phyloP scores from a whole-genome alignment of 805 yeast genomes.

The Candida corydali region DNA sequence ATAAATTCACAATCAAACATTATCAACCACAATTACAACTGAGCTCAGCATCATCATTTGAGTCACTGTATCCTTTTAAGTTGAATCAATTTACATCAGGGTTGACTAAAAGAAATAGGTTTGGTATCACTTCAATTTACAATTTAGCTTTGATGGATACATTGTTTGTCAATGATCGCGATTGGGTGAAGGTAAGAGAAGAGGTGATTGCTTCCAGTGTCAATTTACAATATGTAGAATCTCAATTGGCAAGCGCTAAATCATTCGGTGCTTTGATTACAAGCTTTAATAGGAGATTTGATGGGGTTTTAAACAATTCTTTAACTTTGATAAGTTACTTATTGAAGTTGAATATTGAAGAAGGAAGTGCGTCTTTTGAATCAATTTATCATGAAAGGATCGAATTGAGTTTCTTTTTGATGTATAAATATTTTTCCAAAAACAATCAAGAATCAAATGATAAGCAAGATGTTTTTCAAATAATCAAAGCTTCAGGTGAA shows the following conservation, averaged over 20 bases:
- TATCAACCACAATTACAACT: conserved; percentile 46
- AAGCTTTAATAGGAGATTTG: conserved; percentile 50
- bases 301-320: conserved; percentile 21
- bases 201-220: conserved; percentile 56
- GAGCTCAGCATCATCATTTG: conserved; percentile 43
- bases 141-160: conserved; percentile 61
- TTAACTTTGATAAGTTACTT: conserved; percentile 41
- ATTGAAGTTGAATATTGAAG: conserved; percentile 47
- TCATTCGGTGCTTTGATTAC: conserved; percentile 77
- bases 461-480: conserved; percentile 36
- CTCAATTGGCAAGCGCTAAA: conserved; percentile 68
- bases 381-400: conserved; percentile 58
- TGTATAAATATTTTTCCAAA: conserved; percentile 35
- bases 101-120: conserved; percentile 41
- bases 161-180: conserved; percentile 42
- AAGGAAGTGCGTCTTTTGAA: conserved; percentile 47
- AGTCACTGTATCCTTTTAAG: conserved; percentile 38
- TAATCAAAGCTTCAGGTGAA: conserved; percentile 41
- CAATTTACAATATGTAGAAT: conserved; percentile 57
- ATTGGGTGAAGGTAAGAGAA: conserved; percentile 41
- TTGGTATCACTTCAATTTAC: conserved; percentile 53
- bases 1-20: conserved; percentile 40
- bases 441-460: conserved; percentile 25
- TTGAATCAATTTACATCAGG: conserved; percentile 52
- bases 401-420: conserved; percentile 59